phyloP scores from a whole-genome alignment of 768 basidiomycete genomes.

The Neoboletus brunneissimus region DNA sequence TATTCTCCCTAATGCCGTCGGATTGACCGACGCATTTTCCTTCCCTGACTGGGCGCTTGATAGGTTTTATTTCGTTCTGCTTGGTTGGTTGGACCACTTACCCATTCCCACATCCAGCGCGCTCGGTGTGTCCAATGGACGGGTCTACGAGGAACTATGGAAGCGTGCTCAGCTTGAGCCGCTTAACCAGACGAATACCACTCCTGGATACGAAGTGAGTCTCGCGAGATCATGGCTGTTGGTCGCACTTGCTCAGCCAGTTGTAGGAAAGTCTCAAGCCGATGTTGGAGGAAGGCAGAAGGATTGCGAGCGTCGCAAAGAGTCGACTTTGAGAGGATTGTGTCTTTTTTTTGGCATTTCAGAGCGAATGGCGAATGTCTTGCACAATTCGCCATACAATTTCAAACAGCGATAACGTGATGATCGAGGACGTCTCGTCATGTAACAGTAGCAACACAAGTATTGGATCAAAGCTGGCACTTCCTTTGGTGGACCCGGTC shows the following conservation, averaged over 20 bases:
- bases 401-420: too few relatives aligned
- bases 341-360: too few relatives aligned
- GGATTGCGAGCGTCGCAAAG: constrained; percentile 12
- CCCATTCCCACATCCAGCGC: constrained; percentile 38
- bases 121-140: constrained; percentile 60
- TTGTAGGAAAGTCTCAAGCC: constrained; percentile 24
- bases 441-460: too few relatives aligned
- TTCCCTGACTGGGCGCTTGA: constrained; percentile 75
- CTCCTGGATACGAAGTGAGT: constrained; percentile 55
- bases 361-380: too few relatives aligned
- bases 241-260: neutral
- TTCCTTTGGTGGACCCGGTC: too few relatives aligned
- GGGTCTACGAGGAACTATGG: constrained; percentile 68
- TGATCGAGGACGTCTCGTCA: too few relatives aligned
- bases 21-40: constrained; percentile 69
- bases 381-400: too few relatives aligned
- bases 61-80: constrained; percentile 37
- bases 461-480: too few relatives aligned
- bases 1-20: constrained; percentile 62
- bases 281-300: constrained; percentile 25
- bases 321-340: constrained; percentile 19
- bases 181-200: constrained; percentile 49
- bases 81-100: neutral
- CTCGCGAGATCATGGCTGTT: neutral
- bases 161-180: constrained; percentile 56